Evolutionary conservation across 441 rosid genomes (phyloP).

Genomic region (Geranium incanum): DNA sequence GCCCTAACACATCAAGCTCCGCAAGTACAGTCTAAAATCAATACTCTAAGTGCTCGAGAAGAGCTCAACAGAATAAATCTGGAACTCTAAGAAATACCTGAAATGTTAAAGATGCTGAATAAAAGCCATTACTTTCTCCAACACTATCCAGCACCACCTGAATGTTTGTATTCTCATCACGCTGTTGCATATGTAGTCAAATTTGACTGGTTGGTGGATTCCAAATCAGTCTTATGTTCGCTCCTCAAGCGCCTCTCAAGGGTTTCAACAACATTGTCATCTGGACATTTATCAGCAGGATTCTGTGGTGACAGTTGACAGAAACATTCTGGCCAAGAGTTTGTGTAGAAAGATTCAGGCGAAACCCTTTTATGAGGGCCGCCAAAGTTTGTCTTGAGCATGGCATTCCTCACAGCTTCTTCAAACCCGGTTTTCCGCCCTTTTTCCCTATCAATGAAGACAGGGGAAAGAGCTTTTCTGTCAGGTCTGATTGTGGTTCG

Average conservation of each 20-base stretch:
- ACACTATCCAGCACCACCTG: conserved; percentile 3
- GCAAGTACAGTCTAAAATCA: neutral
- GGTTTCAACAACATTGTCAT: conserved; percentile 64
- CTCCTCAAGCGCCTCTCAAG: conserved; percentile 51
- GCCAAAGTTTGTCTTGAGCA: conserved; percentile 83
- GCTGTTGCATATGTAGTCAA: conserved; percentile 30
- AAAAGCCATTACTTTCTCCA: conserved; percentile 19
- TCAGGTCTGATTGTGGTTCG: conserved; percentile 91
- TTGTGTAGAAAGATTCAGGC: conserved; percentile 88
- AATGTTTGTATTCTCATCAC: conserved; percentile 28
- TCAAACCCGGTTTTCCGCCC: conserved; percentile 61
- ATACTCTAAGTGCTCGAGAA: neutral
- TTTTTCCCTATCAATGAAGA: conserved; percentile 66
- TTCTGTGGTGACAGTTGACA: conserved; percentile 58
- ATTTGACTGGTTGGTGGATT: conserved; percentile 33
- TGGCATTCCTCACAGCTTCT: conserved; percentile 68
- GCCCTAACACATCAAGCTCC: neutral
- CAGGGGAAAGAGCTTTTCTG: conserved; percentile 77
- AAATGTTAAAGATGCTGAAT: conserved; percentile 9
- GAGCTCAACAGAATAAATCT: neutral
- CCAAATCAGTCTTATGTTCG: conserved; percentile 30
- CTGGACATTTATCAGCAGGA: conserved; percentile 78
- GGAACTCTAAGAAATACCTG: conserved; percentile 26
- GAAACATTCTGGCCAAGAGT: conserved; percentile 98
- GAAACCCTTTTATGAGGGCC: conserved; percentile 78